phyloP scores from a whole-genome alignment of 805 yeast species.

The Wickerhamiella azymoides region DNA sequence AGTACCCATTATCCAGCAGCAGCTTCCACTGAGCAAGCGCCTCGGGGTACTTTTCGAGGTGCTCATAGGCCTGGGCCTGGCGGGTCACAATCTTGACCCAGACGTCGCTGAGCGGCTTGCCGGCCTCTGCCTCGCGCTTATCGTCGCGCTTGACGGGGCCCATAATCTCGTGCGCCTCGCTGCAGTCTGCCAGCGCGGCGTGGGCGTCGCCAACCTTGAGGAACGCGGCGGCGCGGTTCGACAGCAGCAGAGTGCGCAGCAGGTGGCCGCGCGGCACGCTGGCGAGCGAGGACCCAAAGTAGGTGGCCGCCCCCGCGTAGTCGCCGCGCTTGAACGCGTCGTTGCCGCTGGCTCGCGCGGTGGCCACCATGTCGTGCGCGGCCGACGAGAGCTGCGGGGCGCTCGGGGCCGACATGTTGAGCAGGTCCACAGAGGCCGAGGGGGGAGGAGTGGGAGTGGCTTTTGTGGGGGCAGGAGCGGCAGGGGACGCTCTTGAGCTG shows the following conservation, averaged over 20 bases:
- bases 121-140: conserved; percentile 33
- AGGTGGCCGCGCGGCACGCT: conserved; percentile 53
- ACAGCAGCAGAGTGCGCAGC: conserved; percentile 48
- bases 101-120: conserved; percentile 48
- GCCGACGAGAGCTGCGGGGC: conserved; percentile 18
- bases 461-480: not conserved
- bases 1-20: conserved; percentile 54
- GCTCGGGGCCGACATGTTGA: conserved; percentile 12
- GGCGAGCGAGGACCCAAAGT: conserved; percentile 43
- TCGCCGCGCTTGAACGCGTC: conserved; percentile 70
- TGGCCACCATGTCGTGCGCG: conserved; percentile 21
- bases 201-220: conserved; percentile 59
- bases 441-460: not conserved
- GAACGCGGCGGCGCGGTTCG: conserved; percentile 60
- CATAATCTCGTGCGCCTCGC: conserved; percentile 32
- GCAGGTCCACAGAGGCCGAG: conserved; percentile 12
- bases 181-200: conserved; percentile 34
- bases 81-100: conserved; percentile 58
- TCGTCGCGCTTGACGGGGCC: conserved; percentile 24
- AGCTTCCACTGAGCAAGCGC: conserved; percentile 49
- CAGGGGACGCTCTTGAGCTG: not conserved
- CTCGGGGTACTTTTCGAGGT: conserved; percentile 51
- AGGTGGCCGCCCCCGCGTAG: conserved; percentile 47
- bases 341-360: conserved; percentile 35
- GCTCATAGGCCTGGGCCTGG: conserved; percentile 76